Conservation (phyloP, 2,329 filamentous ascomycete genomes). For the Stagonosporopsis chrysanthemi region DNA sequence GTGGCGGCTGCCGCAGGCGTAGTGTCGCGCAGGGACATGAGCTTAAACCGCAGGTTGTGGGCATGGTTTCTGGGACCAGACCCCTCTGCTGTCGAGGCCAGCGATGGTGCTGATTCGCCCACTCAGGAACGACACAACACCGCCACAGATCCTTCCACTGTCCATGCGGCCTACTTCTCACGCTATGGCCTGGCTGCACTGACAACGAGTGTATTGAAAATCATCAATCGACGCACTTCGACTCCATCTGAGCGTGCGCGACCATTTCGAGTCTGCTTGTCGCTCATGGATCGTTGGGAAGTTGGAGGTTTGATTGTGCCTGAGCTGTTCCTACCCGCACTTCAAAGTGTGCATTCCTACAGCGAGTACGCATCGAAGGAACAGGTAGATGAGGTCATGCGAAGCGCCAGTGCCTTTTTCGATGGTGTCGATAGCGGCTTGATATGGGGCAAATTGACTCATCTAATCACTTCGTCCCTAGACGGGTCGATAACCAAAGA, state of each 20-base stretch:
- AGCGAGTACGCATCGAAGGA: slow-evolving; percentile 70
- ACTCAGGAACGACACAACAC: slow-evolving; percentile 61
- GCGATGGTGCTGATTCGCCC: slow-evolving; percentile 45
- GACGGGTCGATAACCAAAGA: slow-evolving; percentile 28
- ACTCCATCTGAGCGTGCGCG: slow-evolving; percentile 74
- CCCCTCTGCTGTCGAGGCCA: slow-evolving; percentile 51
- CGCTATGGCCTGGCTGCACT: slow-evolving; percentile 78
- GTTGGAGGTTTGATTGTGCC: slow-evolving; percentile 90
- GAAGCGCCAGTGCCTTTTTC: slow-evolving; percentile 95
- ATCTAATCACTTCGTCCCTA: slow-evolving; percentile 63
- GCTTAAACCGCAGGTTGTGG: slow-evolving; percentile 93
- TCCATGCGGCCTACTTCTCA: slow-evolving; percentile 77
- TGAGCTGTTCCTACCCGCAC: slow-evolving; percentile 84
- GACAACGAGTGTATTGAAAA: slow-evolving; percentile 74
- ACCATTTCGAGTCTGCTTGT: slow-evolving; percentile 90
- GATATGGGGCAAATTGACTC: slow-evolving; percentile 84
- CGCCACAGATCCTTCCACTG: slow-evolving; percentile 39
- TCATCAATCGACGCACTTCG: slow-evolving; percentile 68
- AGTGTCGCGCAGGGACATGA: slow-evolving; percentile 92
- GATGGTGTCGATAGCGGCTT: slow-evolving; percentile 94
- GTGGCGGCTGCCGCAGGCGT: slow-evolving; percentile 85
- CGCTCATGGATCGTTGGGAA: slow-evolving; percentile 98
- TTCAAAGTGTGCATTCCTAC: slow-evolving; percentile 80
- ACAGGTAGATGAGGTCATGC: slow-evolving; percentile 84
- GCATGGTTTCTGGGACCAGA: slow-evolving; percentile 91